phyloP scores from a whole-genome alignment of 2,329 filamentous ascomycete genomes.

The Aspergillus luchuensis region DNA sequence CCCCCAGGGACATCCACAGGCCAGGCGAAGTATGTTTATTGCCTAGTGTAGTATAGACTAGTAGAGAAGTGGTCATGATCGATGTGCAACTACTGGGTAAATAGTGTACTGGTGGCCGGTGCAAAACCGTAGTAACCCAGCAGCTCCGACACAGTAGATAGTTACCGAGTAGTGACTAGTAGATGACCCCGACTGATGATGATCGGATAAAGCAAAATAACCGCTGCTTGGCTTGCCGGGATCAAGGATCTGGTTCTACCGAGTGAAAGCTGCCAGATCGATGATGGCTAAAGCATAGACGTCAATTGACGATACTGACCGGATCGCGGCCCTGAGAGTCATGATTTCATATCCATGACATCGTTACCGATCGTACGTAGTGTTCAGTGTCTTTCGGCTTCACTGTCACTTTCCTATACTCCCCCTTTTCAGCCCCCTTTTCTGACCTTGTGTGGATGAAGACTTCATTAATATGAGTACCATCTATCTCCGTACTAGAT shows the following conservation, averaged over 20 bases:
- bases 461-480: neutral
- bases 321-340: neutral
- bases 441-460: neutral
- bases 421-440: neutral
- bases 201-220: conserved; percentile 2
- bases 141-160: neutral
- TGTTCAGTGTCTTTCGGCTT: neutral
- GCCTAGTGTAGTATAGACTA: neutral
- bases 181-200: neutral
- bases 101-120: neutral
- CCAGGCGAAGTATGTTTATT: neutral
- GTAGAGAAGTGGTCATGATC: neutral
- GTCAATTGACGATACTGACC: neutral
- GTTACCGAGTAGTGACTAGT: neutral
- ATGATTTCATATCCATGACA: neutral
- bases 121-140: neutral
- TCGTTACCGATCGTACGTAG: neutral
- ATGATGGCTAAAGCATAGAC: neutral
- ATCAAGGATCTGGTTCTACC: neutral
- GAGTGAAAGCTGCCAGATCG: neutral
- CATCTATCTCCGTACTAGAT: neutral
- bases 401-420: neutral
- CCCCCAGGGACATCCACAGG: neutral
- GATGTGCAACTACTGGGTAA: neutral
- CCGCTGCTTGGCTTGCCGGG: neutral